phyloP scores from a whole-genome alignment of 768 basidiomycete species.

The Rhodotorula babjevae region DNA sequence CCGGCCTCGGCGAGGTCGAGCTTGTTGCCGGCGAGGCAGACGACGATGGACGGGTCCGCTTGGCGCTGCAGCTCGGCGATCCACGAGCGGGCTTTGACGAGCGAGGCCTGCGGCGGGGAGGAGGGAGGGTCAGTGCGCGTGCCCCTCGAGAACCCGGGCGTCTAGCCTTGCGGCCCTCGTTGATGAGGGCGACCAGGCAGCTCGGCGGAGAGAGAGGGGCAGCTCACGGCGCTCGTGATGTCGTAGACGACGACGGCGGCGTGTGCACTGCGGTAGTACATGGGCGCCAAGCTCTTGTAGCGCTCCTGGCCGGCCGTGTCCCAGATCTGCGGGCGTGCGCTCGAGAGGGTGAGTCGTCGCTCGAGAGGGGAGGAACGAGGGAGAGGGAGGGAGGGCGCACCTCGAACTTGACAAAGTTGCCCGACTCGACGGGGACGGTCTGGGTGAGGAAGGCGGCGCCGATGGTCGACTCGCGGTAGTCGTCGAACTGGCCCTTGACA shows the following conservation, averaged over 20 bases:
- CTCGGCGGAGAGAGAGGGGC: too few relatives aligned
- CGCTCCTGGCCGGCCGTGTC: conserved; percentile 94
- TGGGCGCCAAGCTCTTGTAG: conserved; percentile 83
- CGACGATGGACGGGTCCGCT: conserved; percentile 93
- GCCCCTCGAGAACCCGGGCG: too few relatives aligned
- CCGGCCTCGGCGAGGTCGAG: conserved; percentile 59
- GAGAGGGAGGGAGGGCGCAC: conserved; percentile 51
- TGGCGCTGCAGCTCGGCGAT: conserved; percentile 94
- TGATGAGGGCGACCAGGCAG: not conserved
- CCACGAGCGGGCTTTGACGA: conserved; percentile 94
- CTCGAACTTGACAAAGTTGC: conserved; percentile 93
- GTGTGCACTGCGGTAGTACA: conserved; percentile 94
- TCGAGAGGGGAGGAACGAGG: not conserved
- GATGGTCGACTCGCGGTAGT: conserved; percentile 90
- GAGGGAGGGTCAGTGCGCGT: not conserved
- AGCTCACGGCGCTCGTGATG: conserved; percentile 67
- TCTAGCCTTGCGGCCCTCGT: too few relatives aligned
- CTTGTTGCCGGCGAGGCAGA: conserved; percentile 95
- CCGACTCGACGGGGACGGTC: conserved; percentile 82
- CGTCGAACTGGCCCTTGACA: conserved; percentile 93
- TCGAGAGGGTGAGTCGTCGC: not conserved
- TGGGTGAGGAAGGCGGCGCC: conserved; percentile 97
- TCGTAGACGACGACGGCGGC: conserved; percentile 94
- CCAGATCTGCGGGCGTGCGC: conserved; percentile 50
- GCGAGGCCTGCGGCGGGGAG: conserved; percentile 58